Base-by-base conservation (phyloP, 345 rosid genomes). In the Aurinia saxatilis region DNA sequence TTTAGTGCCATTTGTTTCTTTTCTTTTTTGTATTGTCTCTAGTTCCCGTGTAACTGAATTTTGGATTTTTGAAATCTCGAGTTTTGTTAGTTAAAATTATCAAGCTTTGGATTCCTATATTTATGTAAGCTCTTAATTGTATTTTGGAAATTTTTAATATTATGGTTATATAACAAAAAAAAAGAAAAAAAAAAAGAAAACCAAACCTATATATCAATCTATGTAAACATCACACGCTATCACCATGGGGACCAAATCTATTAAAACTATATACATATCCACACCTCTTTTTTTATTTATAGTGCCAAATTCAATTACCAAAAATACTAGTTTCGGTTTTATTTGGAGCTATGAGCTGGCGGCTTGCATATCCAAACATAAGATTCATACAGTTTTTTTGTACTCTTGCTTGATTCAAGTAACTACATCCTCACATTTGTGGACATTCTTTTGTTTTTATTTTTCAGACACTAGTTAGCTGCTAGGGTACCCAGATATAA, bases 391-490 rank as follows among this genome's bases (percentile, higher is more conserved):
- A 27, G 57, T 57, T 23, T 5, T 59, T 21, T 10, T 60, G 62
- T 68, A 53, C 2, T 23, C 31, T 44, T 42, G 61, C 39, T 13
- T 52, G 16, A 50, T 51, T 51, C 50, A 51, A 50, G 19, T 59
- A 12, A 48, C 49, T 4, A 7, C 36, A 57, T 27, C 13, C 13
- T 46, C 29, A 49, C 57, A 34, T 16, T 12, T 52, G 38, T 44
- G 47, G 30, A 60, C 73, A 50, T 53, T 59, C 16, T 51, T 50
- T 60, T 59, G 66, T 41, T 68, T 68, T 25, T 23, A 50, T 58
- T 35, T n/a, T 58, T 35, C 30, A 60, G 48, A 51, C 66, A 68
- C 25, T 4, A n/a, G 47, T 41, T 25, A 27, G 44, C 7, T 51
- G 53, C 33, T 59, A 50, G 42, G 44, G 47, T 60, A 47, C 39